Conservation (phyloP, 352 stramenopile genomes). For the Phytopythium sindhum region DNA sequence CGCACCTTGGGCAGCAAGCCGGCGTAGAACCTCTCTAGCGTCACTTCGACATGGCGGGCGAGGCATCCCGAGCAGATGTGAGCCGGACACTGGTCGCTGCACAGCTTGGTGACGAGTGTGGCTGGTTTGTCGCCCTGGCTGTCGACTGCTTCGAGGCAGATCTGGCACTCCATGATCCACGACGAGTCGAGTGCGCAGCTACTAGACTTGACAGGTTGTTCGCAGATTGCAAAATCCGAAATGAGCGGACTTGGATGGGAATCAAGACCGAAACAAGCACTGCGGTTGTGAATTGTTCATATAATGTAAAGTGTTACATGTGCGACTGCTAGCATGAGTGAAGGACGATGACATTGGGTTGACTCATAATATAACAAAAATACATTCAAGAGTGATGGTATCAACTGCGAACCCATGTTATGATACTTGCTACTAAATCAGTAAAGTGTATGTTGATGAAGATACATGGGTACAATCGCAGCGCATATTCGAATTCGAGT, state of each 20-base stretch:
- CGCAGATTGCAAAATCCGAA: background rate
- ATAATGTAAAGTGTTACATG: too few species aligned
- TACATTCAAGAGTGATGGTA: too few species aligned
- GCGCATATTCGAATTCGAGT: too few species aligned
- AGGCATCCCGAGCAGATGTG: slow-evolving; percentile 21
- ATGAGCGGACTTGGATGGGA: background rate
- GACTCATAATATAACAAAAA: too few species aligned
- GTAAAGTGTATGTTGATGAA: too few species aligned
- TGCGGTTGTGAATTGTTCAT: too few species aligned
- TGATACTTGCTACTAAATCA: too few species aligned
- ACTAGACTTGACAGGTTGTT: background rate
- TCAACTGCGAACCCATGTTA: too few species aligned
- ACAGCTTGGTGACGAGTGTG: slow-evolving; percentile 9
- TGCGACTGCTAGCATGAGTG: too few species aligned
- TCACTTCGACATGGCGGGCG: slow-evolving; percentile 19
- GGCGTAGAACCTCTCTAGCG: slow-evolving; percentile 24
- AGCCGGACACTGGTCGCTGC: slow-evolving; percentile 14
- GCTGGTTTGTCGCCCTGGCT: background rate
- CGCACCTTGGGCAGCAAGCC: slow-evolving; percentile 25
- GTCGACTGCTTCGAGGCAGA: slow-evolving; percentile 25
- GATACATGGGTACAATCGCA: too few species aligned
- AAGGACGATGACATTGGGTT: too few species aligned
- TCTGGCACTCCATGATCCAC: slow-evolving; percentile 21
- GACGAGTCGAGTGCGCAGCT: background rate
- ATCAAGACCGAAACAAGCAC: too few species aligned